These are phyloP conservation scores for Blumeriella jaapii DNA, from an alignment of 2,329 filamentous ascomycete genomes.

Conservation along the genomic window DNA sequence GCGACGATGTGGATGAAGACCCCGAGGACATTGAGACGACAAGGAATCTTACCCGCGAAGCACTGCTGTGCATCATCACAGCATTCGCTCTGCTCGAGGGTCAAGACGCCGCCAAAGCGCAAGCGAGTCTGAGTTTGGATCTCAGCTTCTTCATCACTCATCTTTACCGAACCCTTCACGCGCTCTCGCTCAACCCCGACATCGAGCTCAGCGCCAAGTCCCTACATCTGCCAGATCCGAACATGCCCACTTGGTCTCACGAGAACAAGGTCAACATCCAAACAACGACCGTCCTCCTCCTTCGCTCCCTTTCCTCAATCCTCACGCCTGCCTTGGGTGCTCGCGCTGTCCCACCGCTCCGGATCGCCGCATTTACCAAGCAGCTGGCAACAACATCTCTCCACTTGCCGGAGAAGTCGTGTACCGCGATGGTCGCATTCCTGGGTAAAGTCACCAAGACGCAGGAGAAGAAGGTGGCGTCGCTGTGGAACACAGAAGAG, in stretches of 20 bases:
- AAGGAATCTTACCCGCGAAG: slow-evolving; percentile 73
- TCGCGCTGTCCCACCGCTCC: slow-evolving; percentile 64
- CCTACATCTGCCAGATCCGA: slow-evolving; percentile 57
- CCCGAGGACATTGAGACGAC: slow-evolving; percentile 40
- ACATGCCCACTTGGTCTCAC: slow-evolving; percentile 34
- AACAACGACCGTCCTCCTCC: slow-evolving; percentile 83
- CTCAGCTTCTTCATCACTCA: slow-evolving; percentile 91
- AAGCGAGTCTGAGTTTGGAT: slow-evolving; percentile 73
- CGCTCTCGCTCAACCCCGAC: slow-evolving; percentile 69
- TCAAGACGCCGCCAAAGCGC: slow-evolving; percentile 81
- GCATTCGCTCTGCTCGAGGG: slow-evolving; percentile 93
- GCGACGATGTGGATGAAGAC: slow-evolving; percentile 34
- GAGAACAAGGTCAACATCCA: slow-evolving; percentile 80
- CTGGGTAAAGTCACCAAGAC: slow-evolving; percentile 68
- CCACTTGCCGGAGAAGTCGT: slow-evolving; percentile 84
- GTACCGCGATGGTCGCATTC: slow-evolving; percentile 66
- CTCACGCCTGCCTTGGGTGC: slow-evolving; percentile 66
- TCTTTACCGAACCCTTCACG: slow-evolving; percentile 76
- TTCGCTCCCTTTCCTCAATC: slow-evolving; percentile 73
- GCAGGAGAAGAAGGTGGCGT: slow-evolving; percentile 69
- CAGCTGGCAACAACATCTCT: slow-evolving; percentile 73
- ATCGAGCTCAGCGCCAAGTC: slow-evolving; percentile 72
- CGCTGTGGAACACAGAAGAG: slow-evolving; percentile 93
- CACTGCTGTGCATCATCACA: slow-evolving; percentile 87
- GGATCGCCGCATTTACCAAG: slow-evolving; percentile 88